A percentile compares a stretch with the other conserved stretches of the same genome.
Evolutionary conservation across 345 rosid species (phyloP).

Genomic region (Ailanthus altissimus): DNA sequence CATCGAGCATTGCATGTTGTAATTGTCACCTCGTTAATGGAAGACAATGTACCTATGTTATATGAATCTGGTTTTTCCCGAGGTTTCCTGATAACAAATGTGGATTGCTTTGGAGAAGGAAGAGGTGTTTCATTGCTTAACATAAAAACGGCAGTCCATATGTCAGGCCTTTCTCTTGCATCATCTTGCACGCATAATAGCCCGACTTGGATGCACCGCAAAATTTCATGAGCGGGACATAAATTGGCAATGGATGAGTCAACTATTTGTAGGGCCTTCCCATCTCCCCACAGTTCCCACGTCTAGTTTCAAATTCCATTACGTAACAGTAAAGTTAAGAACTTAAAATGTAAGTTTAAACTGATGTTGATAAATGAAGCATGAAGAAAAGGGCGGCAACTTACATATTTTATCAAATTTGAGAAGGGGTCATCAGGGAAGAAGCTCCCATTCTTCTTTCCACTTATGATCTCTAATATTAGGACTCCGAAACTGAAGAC

Average conservation of each 20-base stretch:
- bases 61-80: too few relatives aligned
- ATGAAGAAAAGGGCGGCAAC: conserved; percentile 25
- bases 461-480: conserved; percentile 9
- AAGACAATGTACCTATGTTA: too few relatives aligned
- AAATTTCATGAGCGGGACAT: not conserved
- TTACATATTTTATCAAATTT: not conserved
- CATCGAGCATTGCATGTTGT: too few relatives aligned
- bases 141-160: conserved; percentile 20
- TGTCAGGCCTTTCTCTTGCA: conserved; percentile 20
- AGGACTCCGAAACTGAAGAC: conserved; percentile 16
- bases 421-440: not conserved
- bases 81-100: conserved; percentile 1
- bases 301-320: not conserved
- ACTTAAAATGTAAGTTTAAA: not conserved
- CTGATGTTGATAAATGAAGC: not conserved
- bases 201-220: conserved; percentile 23
- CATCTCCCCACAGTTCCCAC: conserved; percentile 6
- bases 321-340: not conserved
- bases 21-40: too few relatives aligned
- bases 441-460: not conserved
- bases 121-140: conserved; percentile 16
- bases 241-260: not conserved
- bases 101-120: conserved; percentile 15
- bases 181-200: conserved; percentile 21
- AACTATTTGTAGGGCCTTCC: conserved; percentile 11